Conservation (phyloP, 1,139 yeast species). For the Suhomyces panamericanus region DNA sequence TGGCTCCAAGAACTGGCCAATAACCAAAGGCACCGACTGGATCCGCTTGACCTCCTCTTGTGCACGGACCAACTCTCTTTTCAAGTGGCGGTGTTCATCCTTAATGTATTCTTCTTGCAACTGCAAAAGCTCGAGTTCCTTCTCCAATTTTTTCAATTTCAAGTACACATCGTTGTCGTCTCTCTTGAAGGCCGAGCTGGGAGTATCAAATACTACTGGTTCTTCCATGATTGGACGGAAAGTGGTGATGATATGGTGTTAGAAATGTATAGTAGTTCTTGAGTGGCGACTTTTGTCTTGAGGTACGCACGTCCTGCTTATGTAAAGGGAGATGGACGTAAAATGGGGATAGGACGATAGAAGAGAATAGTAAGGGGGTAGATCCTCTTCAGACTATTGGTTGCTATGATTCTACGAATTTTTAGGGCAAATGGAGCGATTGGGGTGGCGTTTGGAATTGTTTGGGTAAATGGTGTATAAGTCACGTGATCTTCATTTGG, state of each 20-base stretch:
- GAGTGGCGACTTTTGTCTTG: slow-evolving; percentile 16
- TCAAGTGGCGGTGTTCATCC: slow-evolving; percentile 95
- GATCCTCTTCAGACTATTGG: too few species aligned
- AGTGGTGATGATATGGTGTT: not conserved
- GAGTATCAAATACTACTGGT: slow-evolving; percentile 24
- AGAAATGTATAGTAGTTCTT: slow-evolving; percentile 1
- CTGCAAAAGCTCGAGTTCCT: slow-evolving; percentile 77
- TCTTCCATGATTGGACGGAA: slow-evolving; percentile 21
- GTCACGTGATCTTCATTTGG: too few species aligned
- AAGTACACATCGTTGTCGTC: slow-evolving; percentile 70
- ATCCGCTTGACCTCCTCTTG: slow-evolving; percentile 98
- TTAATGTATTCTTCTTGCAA: slow-evolving; percentile 95
- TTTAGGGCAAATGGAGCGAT: too few species aligned
- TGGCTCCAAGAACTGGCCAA: slow-evolving; percentile 97
- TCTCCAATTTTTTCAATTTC: slow-evolving; percentile 81
- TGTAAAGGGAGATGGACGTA: not conserved
- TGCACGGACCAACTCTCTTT: slow-evolving; percentile 91
- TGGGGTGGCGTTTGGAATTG: not conserved
- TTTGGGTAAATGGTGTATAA: not conserved
- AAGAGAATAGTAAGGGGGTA: too few species aligned
- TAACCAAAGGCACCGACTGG: slow-evolving; percentile 95
- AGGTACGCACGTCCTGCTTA: slow-evolving; percentile 5
- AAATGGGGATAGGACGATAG: not conserved
- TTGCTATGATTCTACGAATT: too few species aligned
- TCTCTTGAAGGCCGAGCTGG: slow-evolving; percentile 13